Evolutionary conservation across 257 asterid genomes (phyloP), one percentile per base, ranked within the genome.

Genomic region (Osmanthus fragrans): DNA sequence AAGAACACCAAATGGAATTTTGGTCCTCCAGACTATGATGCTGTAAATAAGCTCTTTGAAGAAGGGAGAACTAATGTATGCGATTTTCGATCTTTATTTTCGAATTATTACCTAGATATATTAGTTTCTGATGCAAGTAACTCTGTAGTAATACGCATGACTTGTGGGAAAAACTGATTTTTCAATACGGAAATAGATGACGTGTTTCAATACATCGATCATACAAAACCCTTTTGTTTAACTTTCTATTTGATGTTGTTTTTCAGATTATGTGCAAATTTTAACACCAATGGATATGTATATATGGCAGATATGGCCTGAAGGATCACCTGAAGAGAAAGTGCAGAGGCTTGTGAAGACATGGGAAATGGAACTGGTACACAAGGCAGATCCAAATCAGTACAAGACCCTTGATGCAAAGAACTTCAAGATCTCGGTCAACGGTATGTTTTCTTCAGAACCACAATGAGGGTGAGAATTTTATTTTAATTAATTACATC

Each of bases 1-100:
- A 74, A 87, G 68, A 91, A 75, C 79, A 90, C 91, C 33, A 78
- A 82, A 64, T 93, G 98, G 98, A 83, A 12, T 0, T 73, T 32
- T 73, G 96, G 93, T 2, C 92, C 92, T 76, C 98, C 98, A 4
- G 87, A 82, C 69, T 93, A 93, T 84, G 96, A 88, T 81, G 89
- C 56, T 30, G 95, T 90, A 1, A 78, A 92, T 77, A 83, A 92
- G 87, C 87, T 93, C 68, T 93, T 93, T 75, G 97, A 92, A 83
- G 85, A 92, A 80, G 96, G 92, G 51, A 80, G 92, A 82, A 90
- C 96, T 74, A 89, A 88, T 4, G 98, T 91, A 84, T n/a, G 30
- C 27, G 2, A 21, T 37, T 56, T 56, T n/a, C 30, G 25, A 56
- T 15, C 2, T 9, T 56, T 56, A 56, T n/a, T 56, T n/a, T 37